Evolutionary conservation across 2,329 filamentous ascomycete genomes (phyloP), one percentile per base, ranked within the genome.

Genomic region (Hypoxylon sp.): DNA sequence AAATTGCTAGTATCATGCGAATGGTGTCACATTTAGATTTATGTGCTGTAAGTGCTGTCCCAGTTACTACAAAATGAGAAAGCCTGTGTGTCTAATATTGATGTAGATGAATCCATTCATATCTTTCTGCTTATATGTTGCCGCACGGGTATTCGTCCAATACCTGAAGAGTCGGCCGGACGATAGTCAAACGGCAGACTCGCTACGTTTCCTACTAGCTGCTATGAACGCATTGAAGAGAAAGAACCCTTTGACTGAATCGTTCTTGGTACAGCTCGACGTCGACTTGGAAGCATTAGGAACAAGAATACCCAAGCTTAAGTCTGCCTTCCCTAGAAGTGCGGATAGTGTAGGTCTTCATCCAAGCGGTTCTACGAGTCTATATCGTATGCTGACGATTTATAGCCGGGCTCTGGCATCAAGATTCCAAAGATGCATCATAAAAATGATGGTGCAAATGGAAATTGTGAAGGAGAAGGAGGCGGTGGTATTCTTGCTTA

Each of bases 101-200:
- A 58, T 69, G 1, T 67, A 98, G 94, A 93, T 97, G 88, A 97
- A 98, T 73, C 94, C 95, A 0, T 98, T 98, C 78, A 92, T 97
- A 74, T 94, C 94, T 0, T 98, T 98, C 80, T 97, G 94, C 77
- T 87, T 99, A 47, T 98, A 98, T 75, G 94, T 98, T n/a, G 92
- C 95, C 10, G 93, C 95, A 22, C 89, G 96, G 57, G 95, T 98
- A 0, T 98, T 98, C 76, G 91, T 98, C 6, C 95, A 98, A 78
- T 98, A 97, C 76, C 85, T 98, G n/a, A 98, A 97, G 80, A 96
- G 92, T 63, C 87, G 92, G n/a, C 94, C 94, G 0, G 91, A 95
- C 31, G 95, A 98, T 79, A 89, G 86, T 76, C 92, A 89, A 79
- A 92, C 89, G 71, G 89, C 85, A 17, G 91, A 95, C 62, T 94